Base-by-base conservation (phyloP, 2,329 filamentous ascomycete genomes). In the Annulohypoxylon truncatum region DNA sequence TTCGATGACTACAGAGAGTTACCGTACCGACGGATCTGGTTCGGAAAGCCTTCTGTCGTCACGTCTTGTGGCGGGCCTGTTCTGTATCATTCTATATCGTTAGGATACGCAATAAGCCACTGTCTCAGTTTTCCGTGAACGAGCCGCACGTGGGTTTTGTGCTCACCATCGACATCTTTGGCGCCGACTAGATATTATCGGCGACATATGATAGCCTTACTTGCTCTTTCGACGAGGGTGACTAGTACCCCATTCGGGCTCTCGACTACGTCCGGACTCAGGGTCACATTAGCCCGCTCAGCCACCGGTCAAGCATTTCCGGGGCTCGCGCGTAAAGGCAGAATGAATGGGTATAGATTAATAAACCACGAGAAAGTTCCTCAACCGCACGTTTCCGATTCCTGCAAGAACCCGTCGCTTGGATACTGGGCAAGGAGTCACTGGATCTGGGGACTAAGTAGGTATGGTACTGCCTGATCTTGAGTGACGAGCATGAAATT, bases 91-190 rank as follows among this genome's bases (percentile, higher is more conserved):
- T 48, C 52, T 53, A 28, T 57, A 35, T 66, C 57, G 56, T 57
- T 64, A 40, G 59, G 50, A 51, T 38, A 38, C 35, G 58, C 46
- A 58, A 68, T 66, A 60, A 67, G 61, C 65, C 63, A 61, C 63
- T 75, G 73, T 76, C 73, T 76, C 68, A 75, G 60, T 67, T 67
- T 70, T 64, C 73, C 72, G 72, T 65, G 72, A 68, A 64, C 58
- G 40, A 66, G 66, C 71, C 60, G 71, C 73, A 75, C 73, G 74
- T 76, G 74, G 73, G 47, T 69, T 69, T 67, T 69, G 70, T 73
- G 64, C 50, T 73, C 70, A 68, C 57, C 47, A 47, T 61, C 50
- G 40, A 59, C 64, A 67, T 51, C 56, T 53, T 50, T 40, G 47
- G 22, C 15, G 31, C 50, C 12, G 52, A 28, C 31, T 29, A 46